These are phyloP conservation scores for Cymbomonas tetramitiformis DNA, from an alignment of 139 green algal species.

Conservation along the genomic window DNA sequence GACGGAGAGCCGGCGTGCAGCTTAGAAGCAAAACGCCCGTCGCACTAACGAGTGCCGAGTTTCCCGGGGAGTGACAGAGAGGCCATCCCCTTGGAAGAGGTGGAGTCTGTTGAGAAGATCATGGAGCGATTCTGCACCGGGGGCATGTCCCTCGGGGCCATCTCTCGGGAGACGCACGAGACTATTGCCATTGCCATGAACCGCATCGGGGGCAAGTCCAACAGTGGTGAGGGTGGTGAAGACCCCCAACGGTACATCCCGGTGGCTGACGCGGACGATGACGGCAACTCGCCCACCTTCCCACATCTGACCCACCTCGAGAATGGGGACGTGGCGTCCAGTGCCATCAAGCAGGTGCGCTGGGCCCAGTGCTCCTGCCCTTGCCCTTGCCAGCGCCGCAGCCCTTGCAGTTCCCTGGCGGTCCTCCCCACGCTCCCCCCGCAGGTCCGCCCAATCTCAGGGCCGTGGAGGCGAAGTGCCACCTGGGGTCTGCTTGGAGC, in stretches of 20 bases:
- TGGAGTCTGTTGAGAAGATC: conserved; percentile 71
- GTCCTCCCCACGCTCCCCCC: too few relatives aligned
- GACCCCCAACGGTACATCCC: conserved; percentile 62
- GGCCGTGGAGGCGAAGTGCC: too few relatives aligned
- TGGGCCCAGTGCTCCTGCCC: too few relatives aligned
- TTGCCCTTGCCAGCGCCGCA: neutral
- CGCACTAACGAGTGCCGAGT: too few relatives aligned
- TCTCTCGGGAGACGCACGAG: conserved; percentile 91
- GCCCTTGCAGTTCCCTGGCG: neutral
- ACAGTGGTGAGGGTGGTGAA: conserved; percentile 84
- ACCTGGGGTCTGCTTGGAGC: too few relatives aligned
- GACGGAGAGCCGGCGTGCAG: too few relatives aligned
- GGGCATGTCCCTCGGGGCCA: conserved; percentile 94
- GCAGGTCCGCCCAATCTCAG: too few relatives aligned
- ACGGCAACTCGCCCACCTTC: conserved; percentile 57
- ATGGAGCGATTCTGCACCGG: conserved; percentile 94
- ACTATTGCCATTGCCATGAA: conserved; percentile 97
- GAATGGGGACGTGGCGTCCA: conserved; percentile 84
- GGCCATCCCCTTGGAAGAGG: conserved; percentile 64
- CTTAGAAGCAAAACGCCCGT: too few relatives aligned
- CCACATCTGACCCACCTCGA: conserved; percentile 80
- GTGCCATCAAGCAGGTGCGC: conserved; percentile 94
- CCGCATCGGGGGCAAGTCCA: conserved; percentile 89
- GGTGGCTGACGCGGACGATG: conserved; percentile 53
- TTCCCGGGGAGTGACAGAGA: conserved; percentile 38